A percentile compares a stretch with the other conserved stretches of the same genome.
phyloP scores from a whole-genome alignment of 352 stramenopile species.

The Plasmopara viticola region DNA sequence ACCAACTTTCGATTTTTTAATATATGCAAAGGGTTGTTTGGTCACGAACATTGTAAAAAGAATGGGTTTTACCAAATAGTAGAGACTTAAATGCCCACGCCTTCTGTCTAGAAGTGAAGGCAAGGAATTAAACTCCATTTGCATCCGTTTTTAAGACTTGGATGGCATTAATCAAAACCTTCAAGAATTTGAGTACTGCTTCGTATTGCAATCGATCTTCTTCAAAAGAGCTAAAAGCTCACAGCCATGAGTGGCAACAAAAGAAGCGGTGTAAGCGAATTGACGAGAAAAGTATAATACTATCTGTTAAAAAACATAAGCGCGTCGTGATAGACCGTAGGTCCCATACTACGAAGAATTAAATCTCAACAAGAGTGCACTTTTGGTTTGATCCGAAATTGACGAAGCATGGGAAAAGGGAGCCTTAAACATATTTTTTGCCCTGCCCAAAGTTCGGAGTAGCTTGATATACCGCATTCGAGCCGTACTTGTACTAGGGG shows the following conservation, averaged over 20 bases:
- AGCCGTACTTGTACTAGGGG: not conserved
- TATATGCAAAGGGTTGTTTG: not conserved
- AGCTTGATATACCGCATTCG: not conserved
- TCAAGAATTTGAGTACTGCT: not conserved
- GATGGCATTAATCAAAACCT: not conserved
- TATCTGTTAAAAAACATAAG: not conserved
- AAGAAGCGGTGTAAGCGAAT: not conserved
- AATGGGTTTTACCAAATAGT: not conserved
- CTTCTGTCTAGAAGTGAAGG: not conserved
- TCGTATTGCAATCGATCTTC: not conserved
- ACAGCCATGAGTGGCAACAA: not conserved
- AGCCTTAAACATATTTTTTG: not conserved
- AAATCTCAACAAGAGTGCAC: not conserved
- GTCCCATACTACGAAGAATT: slow-evolving; percentile 3
- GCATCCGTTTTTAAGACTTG: not conserved
- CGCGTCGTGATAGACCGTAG: slow-evolving; percentile 5
- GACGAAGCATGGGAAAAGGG: not conserved
- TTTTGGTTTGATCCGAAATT: not conserved
- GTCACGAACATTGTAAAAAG: not conserved
- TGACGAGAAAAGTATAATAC: not conserved
- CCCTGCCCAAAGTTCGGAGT: not conserved
- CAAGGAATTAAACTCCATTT: not conserved
- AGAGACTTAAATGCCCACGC: not conserved
- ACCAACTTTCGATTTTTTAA: not conserved
- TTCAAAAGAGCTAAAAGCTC: not conserved